Percentiles rank a stretch among this genome's conserved stretches.
These are phyloP conservation scores for Euclidium syriacum DNA, from an alignment of 345 rosid genomes.

Conservation along the genomic window DNA sequence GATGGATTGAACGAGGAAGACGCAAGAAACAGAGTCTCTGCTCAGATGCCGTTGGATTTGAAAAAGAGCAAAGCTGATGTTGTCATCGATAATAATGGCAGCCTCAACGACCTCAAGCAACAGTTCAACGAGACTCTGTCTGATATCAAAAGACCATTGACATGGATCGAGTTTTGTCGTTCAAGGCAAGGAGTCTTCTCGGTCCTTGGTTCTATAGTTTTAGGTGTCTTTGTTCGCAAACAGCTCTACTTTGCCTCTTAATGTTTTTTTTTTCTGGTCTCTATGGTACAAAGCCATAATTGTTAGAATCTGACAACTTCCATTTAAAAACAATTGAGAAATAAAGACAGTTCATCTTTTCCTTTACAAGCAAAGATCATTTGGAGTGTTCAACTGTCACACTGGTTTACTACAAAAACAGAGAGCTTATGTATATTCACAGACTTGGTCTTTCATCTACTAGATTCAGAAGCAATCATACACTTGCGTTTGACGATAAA, in stretches of 20 bases:
- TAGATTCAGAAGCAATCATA: no score
- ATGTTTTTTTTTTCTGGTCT: no score
- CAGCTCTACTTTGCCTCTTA: constrained; percentile 24
- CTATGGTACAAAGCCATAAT: no score
- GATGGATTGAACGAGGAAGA: constrained; percentile 59
- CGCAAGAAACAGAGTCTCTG: constrained; percentile 67
- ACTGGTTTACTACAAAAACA: no score
- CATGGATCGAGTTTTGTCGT: constrained; percentile 76
- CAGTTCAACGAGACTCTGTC: constrained; percentile 47
- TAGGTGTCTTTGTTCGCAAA: constrained; percentile 45
- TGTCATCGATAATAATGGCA: constrained; percentile 75
- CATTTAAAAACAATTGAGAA: no score
- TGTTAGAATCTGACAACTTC: no score
- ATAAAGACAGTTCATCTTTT: no score
- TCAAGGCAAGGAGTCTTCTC: constrained; percentile 73
- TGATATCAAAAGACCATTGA: constrained; percentile 60
- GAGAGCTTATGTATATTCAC: no score
- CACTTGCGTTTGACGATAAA: no score
- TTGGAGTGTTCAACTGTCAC: no score
- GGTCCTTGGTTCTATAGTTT: constrained; percentile 37
- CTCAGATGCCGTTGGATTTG: constrained; percentile 76
- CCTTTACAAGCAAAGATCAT: no score
- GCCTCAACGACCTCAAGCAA: constrained; percentile 58
- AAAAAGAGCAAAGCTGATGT: constrained; percentile 68
- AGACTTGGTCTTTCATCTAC: no score